Conservation (phyloP, 164 flowering plant genomes). For the Santalum album region DNA sequence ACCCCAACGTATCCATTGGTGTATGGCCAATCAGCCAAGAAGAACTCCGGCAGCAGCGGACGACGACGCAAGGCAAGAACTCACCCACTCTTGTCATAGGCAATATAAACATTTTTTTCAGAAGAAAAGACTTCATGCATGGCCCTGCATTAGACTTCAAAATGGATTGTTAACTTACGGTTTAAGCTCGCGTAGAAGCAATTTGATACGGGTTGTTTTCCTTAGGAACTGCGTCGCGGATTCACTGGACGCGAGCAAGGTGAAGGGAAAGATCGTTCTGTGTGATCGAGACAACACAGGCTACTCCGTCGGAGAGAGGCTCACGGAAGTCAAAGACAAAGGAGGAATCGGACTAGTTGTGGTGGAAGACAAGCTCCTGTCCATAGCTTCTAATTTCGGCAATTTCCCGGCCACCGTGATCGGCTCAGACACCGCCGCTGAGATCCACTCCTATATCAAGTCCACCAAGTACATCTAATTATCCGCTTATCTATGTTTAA, state of each 20-base stretch:
- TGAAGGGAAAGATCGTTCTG: slow-evolving; percentile 62
- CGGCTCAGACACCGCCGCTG: slow-evolving; percentile 27
- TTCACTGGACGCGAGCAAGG: slow-evolving; percentile 27
- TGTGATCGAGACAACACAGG: slow-evolving; percentile 29
- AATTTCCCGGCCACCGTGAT: slow-evolving; percentile 44
- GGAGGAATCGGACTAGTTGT: slow-evolving; percentile 54
- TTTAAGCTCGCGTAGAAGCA: too few relatives aligned
- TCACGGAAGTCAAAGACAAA: slow-evolving; percentile 17
- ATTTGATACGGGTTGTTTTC: too few relatives aligned
- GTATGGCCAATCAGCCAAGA: slow-evolving; percentile 25
- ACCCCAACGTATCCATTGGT: slow-evolving; percentile 34
- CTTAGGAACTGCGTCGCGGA: slow-evolving; percentile 41
- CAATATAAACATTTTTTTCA: too few relatives aligned
- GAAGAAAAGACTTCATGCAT: too few relatives aligned
- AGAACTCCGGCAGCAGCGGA: slow-evolving; percentile 5
- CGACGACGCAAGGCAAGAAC: slow-evolving; percentile 32
- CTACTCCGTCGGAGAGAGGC: slow-evolving; percentile 17
- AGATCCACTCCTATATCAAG: slow-evolving; percentile 50
- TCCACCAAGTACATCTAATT: slow-evolving; percentile 40
- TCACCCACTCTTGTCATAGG: too few relatives aligned
- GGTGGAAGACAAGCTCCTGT: slow-evolving; percentile 23
- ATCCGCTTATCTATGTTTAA: too few relatives aligned
- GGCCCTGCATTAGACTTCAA: too few relatives aligned
- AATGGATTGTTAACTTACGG: too few relatives aligned
- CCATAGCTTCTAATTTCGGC: slow-evolving; percentile 31